Evolutionary conservation across 2,329 filamentous ascomycete genomes (phyloP), one percentile per base, ranked within the genome.

Genomic region (Zasmidium angulare): DNA sequence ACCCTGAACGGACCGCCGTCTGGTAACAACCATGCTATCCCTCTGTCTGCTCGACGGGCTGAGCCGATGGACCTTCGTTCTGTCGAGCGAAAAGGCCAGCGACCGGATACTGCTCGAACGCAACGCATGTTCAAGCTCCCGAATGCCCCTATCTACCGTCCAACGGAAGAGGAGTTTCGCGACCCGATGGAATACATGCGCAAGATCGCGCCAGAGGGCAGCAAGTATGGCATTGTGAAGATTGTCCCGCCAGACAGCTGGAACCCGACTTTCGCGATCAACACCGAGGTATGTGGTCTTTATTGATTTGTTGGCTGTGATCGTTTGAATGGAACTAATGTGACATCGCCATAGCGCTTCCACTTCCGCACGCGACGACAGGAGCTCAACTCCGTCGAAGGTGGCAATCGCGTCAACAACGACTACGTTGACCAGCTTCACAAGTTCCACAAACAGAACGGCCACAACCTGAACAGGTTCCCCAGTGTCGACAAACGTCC

Each of bases 401-500:
- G 95, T 82, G 95, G 92, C 71, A 97, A 93, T 63, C 90, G 95
- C 74, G 92, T 93, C 66, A 98, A 98, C 75, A 83, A 97, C 62
- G 96, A 93, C 66, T 99, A 99, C 74, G 86, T 98, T 64, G 95
- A 99, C 75, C 92, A 96, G 68, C 85, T 99, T 23, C 86, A 89
- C 69, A 98, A 96, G 77, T 99, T 95, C 74, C 95, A 99, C 81
- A 96, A 95, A 71, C 93, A 98, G 73, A 90, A 96, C 74, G 95
- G 95, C 56, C 96, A 89, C 64, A 96, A 95, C 69, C 84, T 98
- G 56, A 96, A 95, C 70, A 89, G 95, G 51, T 89, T 97, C 65
- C 95, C 95, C 0, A 97, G 93, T 72, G 95, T 99, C 60, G 95
- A 99, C 77, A 99, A 99, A 78, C 92, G 96, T 59, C 95, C 95